These are phyloP conservation scores for Alternaria dauci DNA, from an alignment of 2,329 filamentous ascomycete species.

Conservation along the genomic window DNA sequence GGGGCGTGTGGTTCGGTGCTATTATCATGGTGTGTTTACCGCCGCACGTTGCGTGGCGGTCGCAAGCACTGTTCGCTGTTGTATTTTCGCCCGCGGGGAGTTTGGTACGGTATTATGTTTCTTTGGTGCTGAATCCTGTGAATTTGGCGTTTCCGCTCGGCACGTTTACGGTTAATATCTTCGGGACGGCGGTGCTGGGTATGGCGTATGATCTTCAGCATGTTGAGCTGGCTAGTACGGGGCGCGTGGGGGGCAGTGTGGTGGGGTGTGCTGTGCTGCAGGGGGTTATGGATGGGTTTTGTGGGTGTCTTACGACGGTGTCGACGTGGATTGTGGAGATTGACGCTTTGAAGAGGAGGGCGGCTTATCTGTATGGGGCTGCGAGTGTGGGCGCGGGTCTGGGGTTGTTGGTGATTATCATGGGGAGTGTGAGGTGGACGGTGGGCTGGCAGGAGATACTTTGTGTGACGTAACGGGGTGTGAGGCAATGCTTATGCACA, in stretches of 20 bases:
- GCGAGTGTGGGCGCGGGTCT: constrained; percentile 68
- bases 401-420: constrained; percentile 70
- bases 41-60: constrained; percentile 76
- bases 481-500: background rate
- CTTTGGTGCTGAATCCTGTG: constrained; percentile 73
- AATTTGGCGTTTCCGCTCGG: constrained; percentile 78
- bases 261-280: constrained; percentile 58
- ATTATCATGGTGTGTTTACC: constrained; percentile 76
- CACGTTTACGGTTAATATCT: constrained; percentile 82
- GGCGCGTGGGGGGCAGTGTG: constrained; percentile 50
- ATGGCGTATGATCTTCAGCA: constrained; percentile 84
- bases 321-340: constrained; percentile 60
- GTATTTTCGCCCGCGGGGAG: constrained; percentile 86
- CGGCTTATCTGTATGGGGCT: constrained; percentile 74
- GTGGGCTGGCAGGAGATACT: constrained; percentile 48
- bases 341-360: constrained; percentile 50
- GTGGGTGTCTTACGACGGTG: constrained; percentile 58
- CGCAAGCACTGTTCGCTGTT: constrained; percentile 75
- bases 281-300: constrained; percentile 59
- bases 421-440: constrained; percentile 79
- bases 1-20: constrained; percentile 80
- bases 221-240: constrained; percentile 58
- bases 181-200: constrained; percentile 77
- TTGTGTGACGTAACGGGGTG: constrained; percentile 4
- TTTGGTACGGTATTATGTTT: constrained; percentile 76